These are phyloP conservation scores for Veloboletus limbatus DNA, from an alignment of 1,284 basidiomycete genomes.

Conservation along the genomic window DNA sequence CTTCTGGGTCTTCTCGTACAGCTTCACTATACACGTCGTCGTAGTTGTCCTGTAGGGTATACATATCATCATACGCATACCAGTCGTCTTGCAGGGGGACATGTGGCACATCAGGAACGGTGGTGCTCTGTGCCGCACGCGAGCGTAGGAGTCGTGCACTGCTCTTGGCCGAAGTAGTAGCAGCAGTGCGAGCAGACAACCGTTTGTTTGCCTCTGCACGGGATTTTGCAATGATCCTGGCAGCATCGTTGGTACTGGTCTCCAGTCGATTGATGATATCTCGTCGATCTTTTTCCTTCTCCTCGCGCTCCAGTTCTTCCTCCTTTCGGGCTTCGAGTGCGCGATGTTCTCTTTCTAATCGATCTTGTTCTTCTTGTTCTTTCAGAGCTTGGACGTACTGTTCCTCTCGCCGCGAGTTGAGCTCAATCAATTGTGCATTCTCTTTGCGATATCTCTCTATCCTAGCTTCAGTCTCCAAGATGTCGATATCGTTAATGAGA, in stretches of 20 bases:
- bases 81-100: conserved; percentile 72
- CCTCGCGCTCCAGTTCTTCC: conserved; percentile 73
- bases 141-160: conserved; percentile 52
- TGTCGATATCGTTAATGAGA: conserved; percentile 87
- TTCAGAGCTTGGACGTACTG: conserved; percentile 65
- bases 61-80: conserved; percentile 73
- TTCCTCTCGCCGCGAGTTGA: conserved; percentile 76
- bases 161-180: conserved; percentile 45
- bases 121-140: conserved; percentile 53
- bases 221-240: conserved; percentile 67
- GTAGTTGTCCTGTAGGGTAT: conserved; percentile 53
- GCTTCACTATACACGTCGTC: conserved; percentile 72
- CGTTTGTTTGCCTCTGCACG: conserved; percentile 61
- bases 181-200: conserved; percentile 50
- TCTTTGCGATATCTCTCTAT: conserved; percentile 78
- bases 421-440: conserved; percentile 78
- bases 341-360: conserved; percentile 68
- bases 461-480: conserved; percentile 81
- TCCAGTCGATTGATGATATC: conserved; percentile 82
- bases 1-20: conserved; percentile 71
- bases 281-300: conserved; percentile 69
- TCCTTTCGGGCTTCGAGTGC: conserved; percentile 66
- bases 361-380: conserved; percentile 73
- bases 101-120: conserved; percentile 74
- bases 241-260: conserved; percentile 66